phyloP scores from a whole-genome alignment of 108 stramenopile species.

The Pseudonitzschia pungens region DNA sequence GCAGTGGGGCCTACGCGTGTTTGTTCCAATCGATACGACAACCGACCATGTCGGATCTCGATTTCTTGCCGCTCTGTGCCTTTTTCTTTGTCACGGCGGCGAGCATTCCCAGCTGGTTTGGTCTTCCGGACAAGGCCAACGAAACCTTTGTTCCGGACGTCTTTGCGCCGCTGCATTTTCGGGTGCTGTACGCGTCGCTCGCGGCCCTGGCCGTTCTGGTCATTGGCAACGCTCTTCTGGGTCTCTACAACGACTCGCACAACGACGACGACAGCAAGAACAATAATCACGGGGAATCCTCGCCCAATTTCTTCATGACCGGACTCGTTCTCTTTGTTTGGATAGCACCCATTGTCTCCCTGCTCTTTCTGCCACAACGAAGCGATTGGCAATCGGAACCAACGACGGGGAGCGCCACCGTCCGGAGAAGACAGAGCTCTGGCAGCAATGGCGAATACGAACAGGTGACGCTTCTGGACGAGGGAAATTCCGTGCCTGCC shows the following conservation, averaged over 20 bases:
- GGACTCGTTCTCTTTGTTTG: constrained; percentile 57
- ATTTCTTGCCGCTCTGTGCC: constrained; percentile 82
- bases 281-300: background rate
- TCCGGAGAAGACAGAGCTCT: constrained; percentile 2
- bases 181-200: constrained; percentile 66
- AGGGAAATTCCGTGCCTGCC: background rate
- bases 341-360: constrained; percentile 61
- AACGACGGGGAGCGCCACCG: background rate
- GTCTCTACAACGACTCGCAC: constrained; percentile 30
- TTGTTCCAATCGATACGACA: constrained; percentile 61
- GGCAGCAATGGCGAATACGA: constrained; percentile 30
- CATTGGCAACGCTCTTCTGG: constrained; percentile 46
- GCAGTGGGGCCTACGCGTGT: constrained; percentile 43
- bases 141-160: constrained; percentile 51
- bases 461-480: constrained; percentile 20
- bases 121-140: constrained; percentile 52
- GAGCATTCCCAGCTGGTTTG: constrained; percentile 52
- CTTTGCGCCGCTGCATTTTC: constrained; percentile 65
- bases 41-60: constrained; percentile 41
- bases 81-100: constrained; percentile 62
- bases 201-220: constrained; percentile 55
- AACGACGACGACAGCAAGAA: constrained; percentile 6
- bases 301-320: constrained; percentile 49
- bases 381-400: constrained; percentile 21
- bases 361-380: constrained; percentile 49